phyloP scores from a whole-genome alignment of 495 filamentous ascomycete genomes.

The Annulohypoxylon moriforme region DNA sequence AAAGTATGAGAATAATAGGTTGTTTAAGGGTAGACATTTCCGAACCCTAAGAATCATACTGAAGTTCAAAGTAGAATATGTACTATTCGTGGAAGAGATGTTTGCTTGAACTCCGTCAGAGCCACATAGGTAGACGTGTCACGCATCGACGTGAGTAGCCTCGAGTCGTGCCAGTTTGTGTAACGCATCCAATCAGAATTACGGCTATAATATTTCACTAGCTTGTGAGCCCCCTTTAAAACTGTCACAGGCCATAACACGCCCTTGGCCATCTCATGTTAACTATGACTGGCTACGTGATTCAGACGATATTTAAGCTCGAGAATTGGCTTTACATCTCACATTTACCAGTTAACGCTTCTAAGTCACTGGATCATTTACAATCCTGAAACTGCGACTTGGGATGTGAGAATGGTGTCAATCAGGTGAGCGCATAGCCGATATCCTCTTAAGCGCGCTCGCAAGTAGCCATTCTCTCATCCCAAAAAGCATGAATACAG shows the following conservation, averaged over 20 bases:
- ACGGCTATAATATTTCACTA: constrained; percentile 3
- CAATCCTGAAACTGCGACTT: not conserved
- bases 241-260: not conserved
- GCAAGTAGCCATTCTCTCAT: not conserved
- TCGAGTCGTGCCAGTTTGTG: constrained; percentile 7
- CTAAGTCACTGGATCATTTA: not conserved
- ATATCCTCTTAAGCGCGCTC: not conserved
- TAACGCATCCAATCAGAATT: constrained; percentile 17
- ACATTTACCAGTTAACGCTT: not conserved
- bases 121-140: constrained; percentile 24
- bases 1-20: not conserved
- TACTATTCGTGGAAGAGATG: constrained; percentile 9
- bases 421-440: not conserved
- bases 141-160: constrained; percentile 23
- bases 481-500: not conserved
- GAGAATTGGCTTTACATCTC: not conserved
- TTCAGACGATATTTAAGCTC: not conserved
- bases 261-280: not conserved
- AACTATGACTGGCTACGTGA: not conserved
- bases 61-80: constrained; percentile 2
- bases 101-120: constrained; percentile 27
- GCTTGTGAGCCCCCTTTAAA: constrained; percentile 4
- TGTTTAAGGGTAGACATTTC: not conserved
- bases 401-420: not conserved
- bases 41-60: not conserved